These are phyloP conservation scores for Thraustochytrium striatum DNA, from an alignment of 352 stramenopile genomes.

Conservation along the genomic window DNA sequence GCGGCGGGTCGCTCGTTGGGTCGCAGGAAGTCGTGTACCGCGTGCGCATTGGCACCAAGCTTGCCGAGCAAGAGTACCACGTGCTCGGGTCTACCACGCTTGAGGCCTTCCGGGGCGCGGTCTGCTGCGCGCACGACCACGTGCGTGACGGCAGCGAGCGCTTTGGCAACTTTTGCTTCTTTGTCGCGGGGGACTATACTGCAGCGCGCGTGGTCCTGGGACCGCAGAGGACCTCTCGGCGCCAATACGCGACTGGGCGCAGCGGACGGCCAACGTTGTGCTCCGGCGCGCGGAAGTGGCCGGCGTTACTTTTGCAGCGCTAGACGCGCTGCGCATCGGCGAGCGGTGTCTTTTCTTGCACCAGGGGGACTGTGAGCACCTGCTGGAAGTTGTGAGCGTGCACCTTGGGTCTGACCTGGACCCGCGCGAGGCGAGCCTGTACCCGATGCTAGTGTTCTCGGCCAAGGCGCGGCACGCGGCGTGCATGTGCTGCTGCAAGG, in stretches of 20 bases:
- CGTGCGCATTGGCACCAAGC: background rate
- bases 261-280: background rate
- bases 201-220: background rate
- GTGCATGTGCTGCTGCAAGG: constrained; percentile 27
- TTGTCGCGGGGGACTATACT: background rate
- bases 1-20: background rate
- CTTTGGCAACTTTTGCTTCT: constrained; percentile 36
- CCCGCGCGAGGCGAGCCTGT: background rate
- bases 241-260: background rate
- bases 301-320: background rate
- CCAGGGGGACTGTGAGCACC: constrained; percentile 33
- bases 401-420: background rate
- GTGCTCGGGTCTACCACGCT: constrained; percentile 16
- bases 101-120: background rate
- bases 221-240: background rate
- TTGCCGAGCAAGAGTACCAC: constrained; percentile 35
- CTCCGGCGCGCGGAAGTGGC: background rate
- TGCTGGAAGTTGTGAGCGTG: constrained; percentile 1
- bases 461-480: background rate
- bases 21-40: background rate
- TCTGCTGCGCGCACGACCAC: constrained; percentile 20
- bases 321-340: background rate
- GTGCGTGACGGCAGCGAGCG: background rate
- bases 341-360: background rate
- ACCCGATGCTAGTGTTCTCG: constrained; percentile 18